These are phyloP conservation scores for Fusarium sp. DNA, from an alignment of 2,329 filamentous ascomycete species.

Conservation along the genomic window DNA sequence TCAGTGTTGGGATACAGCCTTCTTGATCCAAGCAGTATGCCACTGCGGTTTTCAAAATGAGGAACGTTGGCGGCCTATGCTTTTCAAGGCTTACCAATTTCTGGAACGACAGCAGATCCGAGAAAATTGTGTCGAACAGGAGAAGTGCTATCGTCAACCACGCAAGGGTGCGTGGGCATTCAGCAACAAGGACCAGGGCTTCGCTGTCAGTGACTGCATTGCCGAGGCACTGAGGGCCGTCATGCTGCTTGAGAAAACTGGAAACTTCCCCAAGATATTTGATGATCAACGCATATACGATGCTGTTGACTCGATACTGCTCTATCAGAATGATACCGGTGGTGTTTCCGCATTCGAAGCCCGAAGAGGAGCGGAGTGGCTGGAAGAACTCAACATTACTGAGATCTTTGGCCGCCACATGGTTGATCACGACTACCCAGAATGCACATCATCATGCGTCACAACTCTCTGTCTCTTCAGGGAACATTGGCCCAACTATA, in stretches of 20 bases:
- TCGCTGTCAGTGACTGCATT: conserved; percentile 93
- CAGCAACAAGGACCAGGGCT: conserved; percentile 90
- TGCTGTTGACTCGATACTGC: conserved; percentile 89
- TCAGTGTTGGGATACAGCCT: conserved; percentile 95
- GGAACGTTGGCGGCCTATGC: conserved; percentile 82
- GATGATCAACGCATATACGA: conserved; percentile 83
- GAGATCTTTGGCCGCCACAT: conserved; percentile 94
- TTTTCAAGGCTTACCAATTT: conserved; percentile 83
- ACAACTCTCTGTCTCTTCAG: conserved; percentile 86
- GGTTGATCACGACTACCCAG: conserved; percentile 93
- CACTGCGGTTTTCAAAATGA: conserved; percentile 81
- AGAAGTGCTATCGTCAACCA: conserved; percentile 85
- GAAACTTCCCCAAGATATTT: conserved; percentile 78
- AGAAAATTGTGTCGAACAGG: conserved; percentile 81
- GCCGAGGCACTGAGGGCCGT: conserved; percentile 89
- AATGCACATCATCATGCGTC: conserved; percentile 94
- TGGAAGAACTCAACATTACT: conserved; percentile 91
- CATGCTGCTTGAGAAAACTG: conserved; percentile 82
- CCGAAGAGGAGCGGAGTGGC: conserved; percentile 77
- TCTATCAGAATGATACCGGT: conserved; percentile 89
- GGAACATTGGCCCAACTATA: conserved; percentile 83
- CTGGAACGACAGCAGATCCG: conserved; percentile 91
- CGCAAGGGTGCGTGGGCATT: conserved; percentile 96
- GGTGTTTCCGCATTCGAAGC: conserved; percentile 94
- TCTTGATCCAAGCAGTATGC: conserved; percentile 83